Base-by-base conservation (phyloP, 192 early-diverging fungal genomes). In the Phycomyces blakesleeanus region DNA sequence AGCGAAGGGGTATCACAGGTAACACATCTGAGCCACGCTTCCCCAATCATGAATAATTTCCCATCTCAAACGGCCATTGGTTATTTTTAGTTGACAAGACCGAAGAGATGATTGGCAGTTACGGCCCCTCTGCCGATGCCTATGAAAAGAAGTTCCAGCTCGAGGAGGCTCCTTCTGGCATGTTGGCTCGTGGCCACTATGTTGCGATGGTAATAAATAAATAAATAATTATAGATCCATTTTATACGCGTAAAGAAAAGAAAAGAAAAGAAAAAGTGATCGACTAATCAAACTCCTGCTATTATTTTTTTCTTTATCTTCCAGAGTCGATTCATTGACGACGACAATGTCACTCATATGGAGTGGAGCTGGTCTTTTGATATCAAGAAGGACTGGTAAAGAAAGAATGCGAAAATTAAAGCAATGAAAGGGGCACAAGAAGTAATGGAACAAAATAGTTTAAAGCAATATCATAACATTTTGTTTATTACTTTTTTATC, bases 41-140 rank as follows among this genome's bases (percentile, higher is more conserved):
- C n/a, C 14, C n/a, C 16, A 57, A 20, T 50, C 27, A 63, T 38
- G 10, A 18, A 53, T 24, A 24, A 12, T 50, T 64, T 16, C 9
- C 26, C 12, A 57, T 34, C 42, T 56, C 49, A 20, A 50, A 50
- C 49, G 3, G 21, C 21, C 2, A 34, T 34, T 34, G 2, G 29
- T 34, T 34, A 34, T 39, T 42, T 49, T 18, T 69, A 82, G 91
- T 97, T 27, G 97, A 97, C 68, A 92, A 87, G 79, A 85, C 81
- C 59, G 93, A 99, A 68, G 92, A 95, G 68, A 97, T 99, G 95
- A 84, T 96, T 69, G 97, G 97, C 58, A 91, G 89, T 62, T 99
- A 94, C 67, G 95, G 95, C 38, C 95, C 97, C 39, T 78, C 82
- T 49, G 57, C 74, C 25, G 81, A 87, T 40, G 71, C 85, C 55